Percentiles rank a stretch among this genome's conserved stretches.
Evolutionary conservation across 495 filamentous ascomycete species (phyloP).

Genomic region (Aspergillus biplanus): DNA sequence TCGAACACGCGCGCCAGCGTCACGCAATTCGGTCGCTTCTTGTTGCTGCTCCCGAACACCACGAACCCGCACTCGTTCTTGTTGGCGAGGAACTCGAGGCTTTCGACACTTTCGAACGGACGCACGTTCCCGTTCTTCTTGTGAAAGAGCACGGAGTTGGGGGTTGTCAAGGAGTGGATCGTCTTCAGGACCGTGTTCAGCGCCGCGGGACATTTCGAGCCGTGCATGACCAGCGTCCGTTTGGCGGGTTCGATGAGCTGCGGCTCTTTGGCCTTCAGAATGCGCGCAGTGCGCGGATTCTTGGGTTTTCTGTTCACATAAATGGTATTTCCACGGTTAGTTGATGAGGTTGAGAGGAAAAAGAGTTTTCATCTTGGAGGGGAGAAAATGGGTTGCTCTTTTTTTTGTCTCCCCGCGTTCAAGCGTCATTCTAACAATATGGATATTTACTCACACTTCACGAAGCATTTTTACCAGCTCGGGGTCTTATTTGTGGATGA

Average conservation of each 20-base stretch:
- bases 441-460: constrained; percentile 40
- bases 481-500: constrained; percentile 3
- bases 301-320: constrained; percentile 71
- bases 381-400: neutral
- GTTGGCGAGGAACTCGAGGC: constrained; percentile 87
- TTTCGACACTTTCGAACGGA: constrained; percentile 87
- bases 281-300: constrained; percentile 91
- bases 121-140: constrained; percentile 90
- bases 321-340: constrained; percentile 22
- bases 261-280: constrained; percentile 87
- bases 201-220: constrained; percentile 76
- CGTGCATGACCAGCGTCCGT: constrained; percentile 81
- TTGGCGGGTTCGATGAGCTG: constrained; percentile 87
- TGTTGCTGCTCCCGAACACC: constrained; percentile 79
- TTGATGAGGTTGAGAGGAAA: neutral
- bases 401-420: neutral
- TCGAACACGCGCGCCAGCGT: constrained; percentile 83
- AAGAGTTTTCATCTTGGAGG: neutral
- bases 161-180: constrained; percentile 78
- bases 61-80: constrained; percentile 91
- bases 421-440: neutral
- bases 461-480: constrained; percentile 29
- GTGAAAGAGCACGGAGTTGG: constrained; percentile 80
- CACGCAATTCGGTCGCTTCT: constrained; percentile 90
- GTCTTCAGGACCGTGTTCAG: constrained; percentile 80